Base-by-base conservation (phyloP, 208 protist genomes). In the Crithidia expoeki region DNA sequence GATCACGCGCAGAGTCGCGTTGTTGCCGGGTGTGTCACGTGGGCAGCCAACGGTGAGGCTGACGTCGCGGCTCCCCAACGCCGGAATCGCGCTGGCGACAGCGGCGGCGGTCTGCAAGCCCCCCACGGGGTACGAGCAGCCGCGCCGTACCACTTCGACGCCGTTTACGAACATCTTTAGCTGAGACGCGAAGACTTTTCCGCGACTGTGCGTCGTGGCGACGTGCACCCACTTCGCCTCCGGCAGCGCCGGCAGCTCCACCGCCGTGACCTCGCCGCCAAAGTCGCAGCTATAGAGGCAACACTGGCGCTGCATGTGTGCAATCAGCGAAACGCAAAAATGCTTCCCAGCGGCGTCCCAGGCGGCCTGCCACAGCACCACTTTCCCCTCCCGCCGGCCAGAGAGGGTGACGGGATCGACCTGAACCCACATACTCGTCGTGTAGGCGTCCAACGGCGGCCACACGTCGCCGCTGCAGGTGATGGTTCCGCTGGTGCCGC, bases 401-500 rank as follows among this genome's bases (percentile, higher is more conserved):
- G 53, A 59, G 21, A 56, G 47, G 11, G 71, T 55, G 2, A 74
- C 9, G n/a, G 68, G 72, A 51, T 69, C 36, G 68, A 85, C 80
- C 23, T 69, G 68, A 1, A 88, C 76, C 86, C 86, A 92, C 36
- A 74, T 72, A 9, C 63, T 55, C 21, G 75, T 64, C 44, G 75
- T 72, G 61, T 84, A 89, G 9, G 81, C 86, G 42, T 89, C 86
- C 17, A 70, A 42, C 51, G 84, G 83, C 44, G 86, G 86, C 83
- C 83, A 92, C 40, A 58, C 46, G 50, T 84, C 80, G 4, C 77
- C 58, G 42, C 46, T 47, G 59, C 69, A 85, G 23, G 58, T 51
- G 21, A 86, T 51, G 1, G 50, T 21, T 6, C 86, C 82, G 16
- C 44, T 67, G 16, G 81, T 79, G 25, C 86, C 86, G 40, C 86